These are phyloP conservation scores for Paramecium sonneborni DNA, from an alignment of 73 alveolate species.

Conservation along the genomic window DNA sequence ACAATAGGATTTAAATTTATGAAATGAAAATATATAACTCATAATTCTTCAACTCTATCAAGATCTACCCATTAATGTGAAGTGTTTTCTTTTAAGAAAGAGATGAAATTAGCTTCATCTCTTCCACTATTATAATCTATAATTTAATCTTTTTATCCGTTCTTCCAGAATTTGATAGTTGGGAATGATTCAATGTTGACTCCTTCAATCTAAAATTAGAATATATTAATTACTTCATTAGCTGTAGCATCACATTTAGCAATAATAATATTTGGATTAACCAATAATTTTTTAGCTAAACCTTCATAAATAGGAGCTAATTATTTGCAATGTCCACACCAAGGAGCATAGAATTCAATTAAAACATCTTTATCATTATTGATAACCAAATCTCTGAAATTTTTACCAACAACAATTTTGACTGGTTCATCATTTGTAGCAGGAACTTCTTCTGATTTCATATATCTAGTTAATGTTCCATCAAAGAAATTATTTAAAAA, in stretches of 20 bases:
- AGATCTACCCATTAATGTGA: conserved; percentile 48
- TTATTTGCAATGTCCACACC: conserved; percentile 98
- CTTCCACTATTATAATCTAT: conserved; percentile 52
- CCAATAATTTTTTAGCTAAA: conserved; percentile 84
- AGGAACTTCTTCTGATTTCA: conserved; percentile 93
- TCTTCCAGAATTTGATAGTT: conserved; percentile 81
- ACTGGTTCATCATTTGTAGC: conserved; percentile 85
- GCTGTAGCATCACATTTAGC: conserved; percentile 94
- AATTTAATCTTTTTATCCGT: conserved; percentile 51
- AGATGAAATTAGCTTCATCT: conserved; percentile 34
- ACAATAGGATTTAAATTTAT: background rate
- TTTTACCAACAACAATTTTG: conserved; percentile 90
- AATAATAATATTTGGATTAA: conserved; percentile 73
- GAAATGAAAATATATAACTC: background rate
- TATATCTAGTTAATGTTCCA: conserved; percentile 76
- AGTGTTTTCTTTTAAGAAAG: conserved; percentile 55
- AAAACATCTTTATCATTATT: conserved; percentile 90
- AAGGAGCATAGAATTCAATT: conserved; percentile 96
- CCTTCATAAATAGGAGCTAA: conserved; percentile 93
- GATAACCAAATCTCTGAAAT: conserved; percentile 85
- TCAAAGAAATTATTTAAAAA: conserved; percentile 79
- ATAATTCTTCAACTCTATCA: conserved; percentile 21
- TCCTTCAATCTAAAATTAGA: conserved; percentile 64
- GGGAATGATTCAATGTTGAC: conserved; percentile 90
- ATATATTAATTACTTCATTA: conserved; percentile 79